phyloP scores from a whole-genome alignment of 495 filamentous ascomycete genomes.

The Aspergillus kassunensis region DNA sequence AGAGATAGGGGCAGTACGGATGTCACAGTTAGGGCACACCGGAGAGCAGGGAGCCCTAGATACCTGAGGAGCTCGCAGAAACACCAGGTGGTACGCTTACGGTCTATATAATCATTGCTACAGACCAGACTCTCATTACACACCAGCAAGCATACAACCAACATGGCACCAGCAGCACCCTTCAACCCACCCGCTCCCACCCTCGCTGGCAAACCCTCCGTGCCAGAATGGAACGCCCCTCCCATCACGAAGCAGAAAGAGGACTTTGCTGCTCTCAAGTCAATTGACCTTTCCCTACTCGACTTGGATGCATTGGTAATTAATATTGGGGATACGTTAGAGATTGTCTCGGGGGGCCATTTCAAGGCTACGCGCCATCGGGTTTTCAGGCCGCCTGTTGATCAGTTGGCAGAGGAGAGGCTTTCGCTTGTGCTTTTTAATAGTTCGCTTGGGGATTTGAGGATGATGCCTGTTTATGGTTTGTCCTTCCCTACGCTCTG shows the following conservation, averaged over 20 bases:
- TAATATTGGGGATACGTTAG: constrained; percentile 45
- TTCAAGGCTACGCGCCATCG: constrained; percentile 46
- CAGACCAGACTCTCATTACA: no score
- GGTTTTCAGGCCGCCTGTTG: constrained; percentile 38
- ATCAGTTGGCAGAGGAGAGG: constrained; percentile 37
- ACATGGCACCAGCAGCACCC: constrained; percentile 31
- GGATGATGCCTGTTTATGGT: constrained; percentile 31
- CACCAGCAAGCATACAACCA: no score
- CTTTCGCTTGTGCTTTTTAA: constrained; percentile 44
- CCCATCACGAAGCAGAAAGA: constrained; percentile 33
- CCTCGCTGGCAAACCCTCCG: constrained; percentile 36
- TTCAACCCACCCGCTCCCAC: constrained; percentile 38
- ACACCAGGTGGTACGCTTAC: no score
- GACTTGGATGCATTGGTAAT: constrained; percentile 39
- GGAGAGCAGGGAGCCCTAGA: no score
- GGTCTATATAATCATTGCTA: no score
- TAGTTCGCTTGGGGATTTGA: constrained; percentile 34
- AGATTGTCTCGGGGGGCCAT: constrained; percentile 46
- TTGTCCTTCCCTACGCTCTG: constrained; percentile 6
- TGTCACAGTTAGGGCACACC: no score
- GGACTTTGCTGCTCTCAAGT: constrained; percentile 35
- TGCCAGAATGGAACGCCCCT: constrained; percentile 41
- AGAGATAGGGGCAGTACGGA: no score
- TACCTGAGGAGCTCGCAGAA: no score
- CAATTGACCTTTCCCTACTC: constrained; percentile 38